Evolutionary conservation across 805 yeast species (phyloP).

Genomic region (Yarrowia divulgata): DNA sequence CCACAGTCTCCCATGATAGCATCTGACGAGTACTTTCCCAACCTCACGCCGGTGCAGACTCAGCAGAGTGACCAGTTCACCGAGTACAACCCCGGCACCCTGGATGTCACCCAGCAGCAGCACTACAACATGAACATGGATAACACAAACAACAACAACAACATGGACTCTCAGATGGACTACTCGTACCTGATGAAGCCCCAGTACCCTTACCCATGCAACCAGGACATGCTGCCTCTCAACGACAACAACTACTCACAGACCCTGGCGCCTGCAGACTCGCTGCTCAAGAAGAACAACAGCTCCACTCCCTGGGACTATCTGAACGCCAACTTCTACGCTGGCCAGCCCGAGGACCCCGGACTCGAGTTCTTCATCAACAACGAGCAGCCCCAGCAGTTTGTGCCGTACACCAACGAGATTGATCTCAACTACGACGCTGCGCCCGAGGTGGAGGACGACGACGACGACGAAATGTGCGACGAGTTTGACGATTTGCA

Average conservation of each 20-base stretch:
- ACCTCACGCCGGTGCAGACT: constrained; percentile 38
- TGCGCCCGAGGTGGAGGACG: constrained; percentile 33
- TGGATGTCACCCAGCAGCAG: constrained; percentile 36
- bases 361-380: constrained; percentile 35
- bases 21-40: constrained; percentile 37
- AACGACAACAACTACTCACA: constrained; percentile 35
- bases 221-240: constrained; percentile 36
- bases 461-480: constrained; percentile 35
- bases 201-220: constrained; percentile 28
- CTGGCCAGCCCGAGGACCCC: constrained; percentile 21
- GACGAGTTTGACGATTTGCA: constrained; percentile 39
- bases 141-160: neutral
- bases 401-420: constrained; percentile 31
- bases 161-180: constrained; percentile 25
- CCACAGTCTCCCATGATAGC: constrained; percentile 38
- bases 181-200: constrained; percentile 32
- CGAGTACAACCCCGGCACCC: constrained; percentile 28
- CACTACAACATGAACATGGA: constrained; percentile 21
- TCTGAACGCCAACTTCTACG: constrained; percentile 32
- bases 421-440: constrained; percentile 34
- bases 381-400: constrained; percentile 36
- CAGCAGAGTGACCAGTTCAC: constrained; percentile 26
- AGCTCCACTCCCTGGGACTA: constrained; percentile 33
- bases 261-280: constrained; percentile 38
- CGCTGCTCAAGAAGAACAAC: constrained; percentile 35